Evolutionary conservation across 345 rosid genomes (phyloP).

Genomic region (Conringia planisiliqua): DNA sequence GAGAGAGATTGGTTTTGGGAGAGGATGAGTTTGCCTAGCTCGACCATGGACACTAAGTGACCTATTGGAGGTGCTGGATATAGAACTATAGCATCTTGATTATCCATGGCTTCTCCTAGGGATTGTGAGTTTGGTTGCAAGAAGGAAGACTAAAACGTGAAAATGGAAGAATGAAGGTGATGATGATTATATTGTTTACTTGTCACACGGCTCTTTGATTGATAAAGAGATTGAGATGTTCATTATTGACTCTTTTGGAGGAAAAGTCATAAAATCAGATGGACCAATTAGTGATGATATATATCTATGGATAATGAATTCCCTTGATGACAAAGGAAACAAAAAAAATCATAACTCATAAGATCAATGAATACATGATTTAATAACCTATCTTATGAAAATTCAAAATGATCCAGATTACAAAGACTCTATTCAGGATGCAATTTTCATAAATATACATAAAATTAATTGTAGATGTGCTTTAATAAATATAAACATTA

Average conservation of each 20-base stretch:
- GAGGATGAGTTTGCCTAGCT: slow-evolving; percentile 53
- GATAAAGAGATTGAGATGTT: background rate
- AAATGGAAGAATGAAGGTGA: background rate
- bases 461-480: too few relatives aligned
- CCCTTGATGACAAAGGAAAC: background rate
- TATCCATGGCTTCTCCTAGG: background rate
- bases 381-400: too few relatives aligned
- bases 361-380: too few relatives aligned
- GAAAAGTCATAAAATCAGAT: background rate
- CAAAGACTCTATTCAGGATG: too few relatives aligned
- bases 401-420: too few relatives aligned
- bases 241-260: background rate
- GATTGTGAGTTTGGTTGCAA: background rate
- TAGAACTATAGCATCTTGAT: slow-evolving; percentile 42
- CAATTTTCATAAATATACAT: too few relatives aligned
- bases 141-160: background rate
- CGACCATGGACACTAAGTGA: slow-evolving; percentile 68
- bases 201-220: background rate
- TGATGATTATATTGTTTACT: background rate
- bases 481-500: too few relatives aligned
- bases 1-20: slow-evolving; percentile 44
- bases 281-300: too few relatives aligned
- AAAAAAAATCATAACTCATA: too few relatives aligned
- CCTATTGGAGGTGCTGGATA: slow-evolving; percentile 67
- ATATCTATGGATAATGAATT: background rate